Evolutionary conservation across 208 protist genomes (phyloP).

Genomic region (Naegleria lovaniensis): DNA sequence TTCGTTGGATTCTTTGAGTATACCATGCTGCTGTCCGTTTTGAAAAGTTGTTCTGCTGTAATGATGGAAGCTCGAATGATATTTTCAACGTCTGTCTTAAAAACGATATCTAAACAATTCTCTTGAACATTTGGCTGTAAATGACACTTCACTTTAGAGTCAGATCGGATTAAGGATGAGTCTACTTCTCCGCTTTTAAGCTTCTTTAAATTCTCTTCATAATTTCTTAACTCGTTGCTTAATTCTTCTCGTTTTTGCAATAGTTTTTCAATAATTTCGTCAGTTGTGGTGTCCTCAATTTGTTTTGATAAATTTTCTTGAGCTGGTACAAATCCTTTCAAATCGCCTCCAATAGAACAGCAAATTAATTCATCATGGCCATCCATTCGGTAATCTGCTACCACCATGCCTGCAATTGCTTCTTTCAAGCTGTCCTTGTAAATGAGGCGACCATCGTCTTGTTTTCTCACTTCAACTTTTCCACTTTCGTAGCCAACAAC

Average conservation of each 20-base stretch:
- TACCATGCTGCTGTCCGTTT: constrained; percentile 48
- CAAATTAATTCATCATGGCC: constrained; percentile 64
- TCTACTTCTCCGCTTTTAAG: constrained; percentile 60
- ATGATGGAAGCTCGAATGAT: constrained; percentile 67
- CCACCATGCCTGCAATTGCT: constrained; percentile 65
- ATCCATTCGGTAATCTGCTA: constrained; percentile 77
- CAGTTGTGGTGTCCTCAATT: constrained; percentile 41
- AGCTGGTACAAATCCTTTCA: constrained; percentile 62
- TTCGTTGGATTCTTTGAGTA: constrained; percentile 45
- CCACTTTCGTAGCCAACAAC: constrained; percentile 76
- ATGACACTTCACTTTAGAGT: constrained; percentile 48
- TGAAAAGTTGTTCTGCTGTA: constrained; percentile 51
- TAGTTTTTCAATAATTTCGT: constrained; percentile 52
- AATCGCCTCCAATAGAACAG: constrained; percentile 68
- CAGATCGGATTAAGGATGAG: constrained; percentile 53
- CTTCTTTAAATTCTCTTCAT: constrained; percentile 63
- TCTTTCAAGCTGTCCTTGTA: constrained; percentile 64
- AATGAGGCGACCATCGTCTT: constrained; percentile 60
- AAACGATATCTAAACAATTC: constrained; percentile 45
- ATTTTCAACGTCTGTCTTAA: constrained; percentile 41
- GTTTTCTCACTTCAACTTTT: constrained; percentile 65
- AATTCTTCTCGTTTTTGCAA: constrained; percentile 50
- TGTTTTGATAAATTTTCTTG: constrained; percentile 31
- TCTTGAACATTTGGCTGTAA: constrained; percentile 40
- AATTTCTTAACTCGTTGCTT: constrained; percentile 58